Evolutionary conservation across 257 asterid species (phyloP).

Genomic region (Nyctanthes arbortristis): DNA sequence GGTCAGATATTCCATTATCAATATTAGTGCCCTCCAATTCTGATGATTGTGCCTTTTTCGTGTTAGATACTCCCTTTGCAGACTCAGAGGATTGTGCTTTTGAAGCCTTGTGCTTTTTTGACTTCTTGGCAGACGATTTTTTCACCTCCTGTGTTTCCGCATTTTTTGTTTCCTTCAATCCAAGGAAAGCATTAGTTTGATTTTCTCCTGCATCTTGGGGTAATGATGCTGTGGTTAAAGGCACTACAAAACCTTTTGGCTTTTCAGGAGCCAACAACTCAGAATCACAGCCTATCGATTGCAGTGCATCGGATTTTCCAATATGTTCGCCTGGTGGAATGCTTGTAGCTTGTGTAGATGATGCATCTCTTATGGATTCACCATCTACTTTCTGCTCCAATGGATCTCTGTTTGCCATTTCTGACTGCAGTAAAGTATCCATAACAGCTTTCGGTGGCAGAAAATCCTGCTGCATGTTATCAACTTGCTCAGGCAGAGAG

Average conservation of each 20-base stretch:
- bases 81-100: slow-evolving; percentile 54
- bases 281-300: slow-evolving; percentile 17
- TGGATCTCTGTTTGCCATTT: slow-evolving; percentile 21
- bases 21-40: slow-evolving; percentile 39
- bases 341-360: slow-evolving; percentile 30
- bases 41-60: slow-evolving; percentile 42
- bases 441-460: slow-evolving; percentile 24
- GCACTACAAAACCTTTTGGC: slow-evolving; percentile 30
- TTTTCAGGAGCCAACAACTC: slow-evolving; percentile 27
- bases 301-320: slow-evolving; percentile 33
- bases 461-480: slow-evolving; percentile 30
- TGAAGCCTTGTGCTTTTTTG: slow-evolving; percentile 77
- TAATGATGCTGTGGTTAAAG: slow-evolving; percentile 28
- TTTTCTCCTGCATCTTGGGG: slow-evolving; percentile 38
- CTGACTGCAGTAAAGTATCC: slow-evolving; percentile 33
- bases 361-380: slow-evolving; percentile 29
- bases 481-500: slow-evolving; percentile 41
- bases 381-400: slow-evolving; percentile 34
- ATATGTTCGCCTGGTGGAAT: slow-evolving; percentile 32
- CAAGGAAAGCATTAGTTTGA: slow-evolving; percentile 34
- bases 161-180: slow-evolving; percentile 49
- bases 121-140: slow-evolving; percentile 75
- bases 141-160: slow-evolving; percentile 52
- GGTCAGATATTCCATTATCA: slow-evolving; percentile 37
- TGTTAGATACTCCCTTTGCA: slow-evolving; percentile 47